Percentiles rank a stretch among this genome's conserved stretches.
These are phyloP conservation scores for Coniochaeta sp. DNA, from an alignment of 2,329 filamentous ascomycete species.

Conservation along the genomic window DNA sequence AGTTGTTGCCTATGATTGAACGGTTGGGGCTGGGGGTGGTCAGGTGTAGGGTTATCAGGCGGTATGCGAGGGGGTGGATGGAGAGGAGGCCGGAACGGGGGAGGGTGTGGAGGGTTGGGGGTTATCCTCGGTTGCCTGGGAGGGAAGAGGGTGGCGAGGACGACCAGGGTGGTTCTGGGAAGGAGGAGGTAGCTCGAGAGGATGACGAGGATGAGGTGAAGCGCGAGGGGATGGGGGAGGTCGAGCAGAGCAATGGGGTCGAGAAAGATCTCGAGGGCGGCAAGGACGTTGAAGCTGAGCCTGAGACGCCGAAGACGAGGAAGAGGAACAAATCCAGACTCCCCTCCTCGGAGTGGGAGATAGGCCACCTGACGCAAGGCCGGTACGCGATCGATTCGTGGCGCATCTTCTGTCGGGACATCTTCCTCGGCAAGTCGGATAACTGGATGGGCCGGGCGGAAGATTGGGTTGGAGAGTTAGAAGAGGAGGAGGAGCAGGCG, in stretches of 20 bases:
- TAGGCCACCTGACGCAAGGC: slow-evolving; percentile 77
- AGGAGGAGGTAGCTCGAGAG: slow-evolving; percentile 8
- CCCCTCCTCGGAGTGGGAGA: slow-evolving; percentile 59
- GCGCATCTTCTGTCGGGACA: slow-evolving; percentile 88
- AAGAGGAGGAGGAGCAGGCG: too few species aligned
- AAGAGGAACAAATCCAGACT: slow-evolving; percentile 20
- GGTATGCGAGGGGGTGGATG: slow-evolving; percentile 61
- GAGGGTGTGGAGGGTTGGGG: slow-evolving; percentile 44
- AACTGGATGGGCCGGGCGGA: slow-evolving; percentile 58
- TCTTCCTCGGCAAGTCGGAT: slow-evolving; percentile 56
- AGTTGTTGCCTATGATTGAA: slow-evolving; percentile 56
- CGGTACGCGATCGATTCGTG: slow-evolving; percentile 83
- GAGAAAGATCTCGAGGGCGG: too few species aligned
- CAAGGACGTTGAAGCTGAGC: too few species aligned
- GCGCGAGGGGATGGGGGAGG: slow-evolving; percentile 17
- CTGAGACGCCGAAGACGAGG: neutral
- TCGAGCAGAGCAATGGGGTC: too few species aligned
- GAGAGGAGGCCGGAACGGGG: slow-evolving; percentile 52
- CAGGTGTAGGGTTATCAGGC: slow-evolving; percentile 61
- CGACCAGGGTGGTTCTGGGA: neutral
- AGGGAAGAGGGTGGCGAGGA: slow-evolving; percentile 14
- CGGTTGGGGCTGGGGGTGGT: slow-evolving; percentile 65
- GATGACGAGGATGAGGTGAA: neutral
- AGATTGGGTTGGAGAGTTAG: too few species aligned
- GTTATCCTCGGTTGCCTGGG: slow-evolving; percentile 28